These are phyloP conservation scores for Mortierella sp. DNA, from an alignment of 371 early-diverging fungal genomes.

Conservation along the genomic window DNA sequence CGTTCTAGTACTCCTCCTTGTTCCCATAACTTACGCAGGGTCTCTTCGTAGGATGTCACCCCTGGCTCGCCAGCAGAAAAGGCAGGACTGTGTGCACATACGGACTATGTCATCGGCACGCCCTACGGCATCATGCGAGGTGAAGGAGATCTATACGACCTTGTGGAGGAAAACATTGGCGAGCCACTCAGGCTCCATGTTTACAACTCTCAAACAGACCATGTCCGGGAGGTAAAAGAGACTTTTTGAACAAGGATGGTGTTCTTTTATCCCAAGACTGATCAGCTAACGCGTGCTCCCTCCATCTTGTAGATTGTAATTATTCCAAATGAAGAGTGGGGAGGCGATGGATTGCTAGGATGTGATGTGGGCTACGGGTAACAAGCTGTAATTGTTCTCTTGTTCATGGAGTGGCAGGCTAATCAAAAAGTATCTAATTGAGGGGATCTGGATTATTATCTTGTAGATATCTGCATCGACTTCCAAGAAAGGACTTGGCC, in stretches of 20 bases:
- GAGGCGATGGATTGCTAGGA: slow-evolving; percentile 74
- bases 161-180: slow-evolving; percentile 71
- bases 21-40: background rate
- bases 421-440: background rate
- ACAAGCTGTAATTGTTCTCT: slow-evolving; percentile 12
- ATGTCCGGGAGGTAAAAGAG: slow-evolving; percentile 66
- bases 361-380: slow-evolving; percentile 78
- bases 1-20: background rate
- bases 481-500: slow-evolving; percentile 36
- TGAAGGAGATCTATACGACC: slow-evolving; percentile 73
- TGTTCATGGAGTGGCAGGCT: too few species aligned
- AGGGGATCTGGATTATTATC: background rate
- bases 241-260: background rate
- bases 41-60: slow-evolving; percentile 34
- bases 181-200: slow-evolving; percentile 72
- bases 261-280: background rate
- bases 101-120: slow-evolving; percentile 78
- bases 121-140: slow-evolving; percentile 68
- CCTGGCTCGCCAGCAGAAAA: slow-evolving; percentile 73
- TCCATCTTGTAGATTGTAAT: slow-evolving; percentile 62
- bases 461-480: slow-evolving; percentile 45
- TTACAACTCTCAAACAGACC: slow-evolving; percentile 75
- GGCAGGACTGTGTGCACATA: slow-evolving; percentile 73
- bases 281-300: background rate
- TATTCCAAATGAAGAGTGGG: slow-evolving; percentile 77